These are phyloP conservation scores for Arthroderma sp. DNA, from an alignment of 2,329 filamentous ascomycete genomes.

Conservation along the genomic window DNA sequence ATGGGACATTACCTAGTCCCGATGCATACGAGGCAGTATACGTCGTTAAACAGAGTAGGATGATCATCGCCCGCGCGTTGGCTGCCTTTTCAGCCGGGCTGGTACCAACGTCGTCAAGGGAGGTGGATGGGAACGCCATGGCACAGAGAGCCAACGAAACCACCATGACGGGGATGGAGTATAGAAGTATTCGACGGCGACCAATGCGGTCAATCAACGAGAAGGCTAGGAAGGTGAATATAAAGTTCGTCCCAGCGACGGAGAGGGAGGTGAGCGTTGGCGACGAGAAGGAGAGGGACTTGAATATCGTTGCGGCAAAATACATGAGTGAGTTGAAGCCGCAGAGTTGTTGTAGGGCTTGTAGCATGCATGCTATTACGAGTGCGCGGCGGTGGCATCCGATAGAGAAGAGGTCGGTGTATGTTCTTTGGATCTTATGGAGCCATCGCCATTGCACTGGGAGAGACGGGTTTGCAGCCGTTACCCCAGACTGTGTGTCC, in stretches of 20 bases:
- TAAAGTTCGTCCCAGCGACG: conserved; percentile 71
- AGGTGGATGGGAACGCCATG: conserved; percentile 56
- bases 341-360: conserved; percentile 77
- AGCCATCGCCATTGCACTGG: neutral
- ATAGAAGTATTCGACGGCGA: conserved; percentile 65
- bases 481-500: neutral
- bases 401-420: conserved; percentile 23
- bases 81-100: conserved; percentile 27
- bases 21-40: conserved; percentile 80
- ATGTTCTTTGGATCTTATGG: conserved; percentile 4
- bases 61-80: conserved; percentile 33
- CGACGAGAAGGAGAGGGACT: conserved; percentile 61
- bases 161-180: conserved; percentile 75
- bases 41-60: conserved; percentile 63
- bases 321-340: conserved; percentile 92
- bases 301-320: conserved; percentile 73
- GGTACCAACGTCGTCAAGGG: conserved; percentile 17
- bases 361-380: conserved; percentile 72
- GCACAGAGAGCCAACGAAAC: conserved; percentile 59
- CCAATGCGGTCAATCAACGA: conserved; percentile 68
- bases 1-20: conserved; percentile 83
- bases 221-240: conserved; percentile 65
- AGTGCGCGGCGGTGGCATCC: conserved; percentile 55
- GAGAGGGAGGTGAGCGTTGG: conserved; percentile 70
- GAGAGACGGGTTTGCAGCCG: neutral